Percentiles rank a stretch among this genome's conserved stretches.
phyloP scores from a whole-genome alignment of 2,329 filamentous ascomycete species.

The Magnaporthiopsis incrustans region DNA sequence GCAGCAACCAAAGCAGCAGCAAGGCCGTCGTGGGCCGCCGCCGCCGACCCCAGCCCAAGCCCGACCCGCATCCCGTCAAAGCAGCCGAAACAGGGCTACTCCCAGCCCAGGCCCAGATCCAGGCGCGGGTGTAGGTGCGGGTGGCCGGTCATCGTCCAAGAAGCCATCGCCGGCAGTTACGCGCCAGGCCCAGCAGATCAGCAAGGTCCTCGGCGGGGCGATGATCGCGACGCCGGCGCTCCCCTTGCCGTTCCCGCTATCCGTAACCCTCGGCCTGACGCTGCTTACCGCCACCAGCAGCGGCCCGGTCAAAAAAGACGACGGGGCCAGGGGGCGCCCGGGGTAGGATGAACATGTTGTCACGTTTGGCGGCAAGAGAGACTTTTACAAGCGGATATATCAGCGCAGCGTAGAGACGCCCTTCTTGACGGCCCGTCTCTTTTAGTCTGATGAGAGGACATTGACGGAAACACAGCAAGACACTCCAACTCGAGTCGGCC shows the following conservation, averaged over 20 bases:
- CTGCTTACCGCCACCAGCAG: not conserved
- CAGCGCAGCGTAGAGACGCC: too few relatives aligned
- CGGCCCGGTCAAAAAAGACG: not conserved
- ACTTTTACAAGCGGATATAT: too few relatives aligned
- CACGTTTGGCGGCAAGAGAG: too few relatives aligned
- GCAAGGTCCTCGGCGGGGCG: not conserved
- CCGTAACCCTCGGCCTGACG: not conserved
- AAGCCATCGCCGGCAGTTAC: not conserved
- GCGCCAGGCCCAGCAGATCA: not conserved
- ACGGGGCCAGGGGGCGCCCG: not conserved
- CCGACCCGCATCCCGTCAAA: not conserved
- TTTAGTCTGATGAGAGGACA: too few relatives aligned
- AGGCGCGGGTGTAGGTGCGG: not conserved
- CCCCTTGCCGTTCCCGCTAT: conserved; percentile 1
- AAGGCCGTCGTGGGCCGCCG: not conserved
- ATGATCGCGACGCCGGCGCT: conserved; percentile 2
- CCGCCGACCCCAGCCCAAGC: not conserved
- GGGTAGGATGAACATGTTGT: not conserved
- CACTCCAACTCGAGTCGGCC: too few relatives aligned
- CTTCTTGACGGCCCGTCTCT: too few relatives aligned
- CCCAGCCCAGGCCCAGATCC: not conserved
- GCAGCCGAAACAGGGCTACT: not conserved
- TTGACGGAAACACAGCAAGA: too few relatives aligned
- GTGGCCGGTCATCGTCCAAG: not conserved
- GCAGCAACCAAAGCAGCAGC: not conserved